Evolutionary conservation across 306 rosid species (phyloP), one percentile per base, ranked within the genome.

Genomic region (Heteromeles arbutifolia): DNA sequence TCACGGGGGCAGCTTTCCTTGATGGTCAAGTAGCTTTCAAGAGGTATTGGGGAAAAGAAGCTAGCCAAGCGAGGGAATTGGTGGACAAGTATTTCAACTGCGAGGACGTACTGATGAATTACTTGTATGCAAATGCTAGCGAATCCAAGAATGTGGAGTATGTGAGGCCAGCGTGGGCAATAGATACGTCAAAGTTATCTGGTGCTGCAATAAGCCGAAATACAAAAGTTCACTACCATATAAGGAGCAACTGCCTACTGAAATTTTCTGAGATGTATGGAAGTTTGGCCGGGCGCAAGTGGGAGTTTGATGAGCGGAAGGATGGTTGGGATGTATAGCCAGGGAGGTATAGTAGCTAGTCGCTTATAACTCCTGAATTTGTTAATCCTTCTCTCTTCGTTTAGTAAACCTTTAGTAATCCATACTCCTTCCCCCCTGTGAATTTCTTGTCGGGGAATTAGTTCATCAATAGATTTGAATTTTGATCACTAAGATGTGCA

Each of bases 301-400:
- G 87, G 88, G 87, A 86, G 68, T 96, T 96, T 22, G 82, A 87
- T 48, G 85, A 84, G 54, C 82, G 99, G 72, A 89, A 85, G 80
- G 99, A 96, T 69, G 97, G 98, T 32, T 96, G 99, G 99, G 99
- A 96, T 89, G 85, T 83, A 82, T 96, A 96, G 92, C 54, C 62
- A 72, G 74, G 71, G 45, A 52, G 61, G 77, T 61, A 26, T 37
- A 29, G 76, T 74, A 21, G 54, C 77, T 65, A 82, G 84, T 48
- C 73, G 73, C 73, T 77, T 84, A 70, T 70, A 70, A 71, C 73
- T 77, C 77, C 50, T 64, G 77, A 75, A 26, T 34, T 85, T 85
- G 75, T 82, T 39, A 15, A 53, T 72, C 70, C 56, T 48, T 53
- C 34, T 73, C 76, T 28, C 18, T 39, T 66, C 72, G 57, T 69